Base-by-base conservation (phyloP, 164 flowering plant genomes). In the Chimonanthus salicifolius region DNA sequence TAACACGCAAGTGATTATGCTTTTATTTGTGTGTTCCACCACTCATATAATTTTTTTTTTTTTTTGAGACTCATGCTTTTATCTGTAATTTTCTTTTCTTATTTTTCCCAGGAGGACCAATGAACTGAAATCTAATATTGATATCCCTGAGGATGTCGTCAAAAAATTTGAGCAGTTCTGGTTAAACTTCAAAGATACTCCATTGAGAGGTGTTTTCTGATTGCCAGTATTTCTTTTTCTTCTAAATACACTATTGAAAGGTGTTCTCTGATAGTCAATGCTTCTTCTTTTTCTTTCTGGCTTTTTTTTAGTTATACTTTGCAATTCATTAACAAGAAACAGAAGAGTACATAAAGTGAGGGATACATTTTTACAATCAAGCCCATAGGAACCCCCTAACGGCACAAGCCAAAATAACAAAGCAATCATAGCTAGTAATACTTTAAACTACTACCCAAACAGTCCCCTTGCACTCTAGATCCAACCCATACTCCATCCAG, bases 91-190 rank as follows among this genome's bases (percentile, higher is more conserved):
- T 60, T 43, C 47, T 8, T 62, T 6, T 62, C 33, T 21, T 67
- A 49, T 64, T 3, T 64, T 72, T 80, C 69, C 50, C 72, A 92
- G 98, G 88, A 85, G 94, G 83, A 90, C 89, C 63, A 95, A 95
- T 84, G 95, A 90, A 81, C 81, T 92, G 18, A 95, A 89, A 83
- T 84, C 88, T 67, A 92, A 86, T 43, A 81, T 88, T 58, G 89
- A 88, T 79, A 84, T 93, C 50, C 94, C 97, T 49, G 90, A 83
- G 48, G 95, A 93, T 47, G 75, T 81, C 51, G 79, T 92, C 45
- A 60, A 82, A 78, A 79, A 87, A 80, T 92, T 90, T 82, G 82
- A 85, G 84, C 83, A 88, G 60, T 95, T 95, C 81, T 95, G 99
- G 99, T 71, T 78, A 62, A 83, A 85, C 46, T 89, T 86, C 83